A percentile compares a stretch with the other conserved stretches of the same genome.
Evolutionary conservation across 371 early-diverging fungal genomes (phyloP).

Genomic region (Mucor sp.): DNA sequence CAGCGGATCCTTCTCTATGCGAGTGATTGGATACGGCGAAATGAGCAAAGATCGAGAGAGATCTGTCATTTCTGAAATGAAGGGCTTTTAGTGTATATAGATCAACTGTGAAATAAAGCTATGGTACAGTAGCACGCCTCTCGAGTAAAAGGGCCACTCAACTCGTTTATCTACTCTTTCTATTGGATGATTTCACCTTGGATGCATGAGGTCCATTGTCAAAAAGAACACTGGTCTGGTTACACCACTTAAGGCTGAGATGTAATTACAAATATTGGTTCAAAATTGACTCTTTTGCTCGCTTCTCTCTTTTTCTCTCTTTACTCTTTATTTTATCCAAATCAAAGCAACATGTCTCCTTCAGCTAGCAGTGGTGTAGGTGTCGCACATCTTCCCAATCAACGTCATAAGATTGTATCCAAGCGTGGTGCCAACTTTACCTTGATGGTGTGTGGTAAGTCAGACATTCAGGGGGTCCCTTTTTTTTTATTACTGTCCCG

Average conservation of each 20-base stretch:
- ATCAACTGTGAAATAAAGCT: background rate
- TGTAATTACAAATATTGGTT: constrained; percentile 7
- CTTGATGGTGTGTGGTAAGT: constrained; percentile 91
- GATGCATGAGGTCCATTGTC: constrained; percentile 20
- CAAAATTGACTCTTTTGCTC: background rate
- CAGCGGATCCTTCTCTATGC: constrained; percentile 81
- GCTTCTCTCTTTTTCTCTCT: background rate
- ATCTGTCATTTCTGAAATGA: constrained; percentile 68
- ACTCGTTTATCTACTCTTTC: constrained; percentile 12
- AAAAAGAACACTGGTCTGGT: constrained; percentile 12
- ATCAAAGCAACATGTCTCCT: constrained; percentile 38
- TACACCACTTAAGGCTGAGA: constrained; percentile 20
- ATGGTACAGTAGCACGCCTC: background rate
- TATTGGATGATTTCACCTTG: constrained; percentile 5
- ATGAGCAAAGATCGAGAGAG: constrained; percentile 77
- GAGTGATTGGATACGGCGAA: constrained; percentile 80
- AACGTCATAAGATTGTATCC: constrained; percentile 90
- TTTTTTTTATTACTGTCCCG: background rate
- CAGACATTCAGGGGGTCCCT: background rate
- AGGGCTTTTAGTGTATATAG: constrained; percentile 30
- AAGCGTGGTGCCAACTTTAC: constrained; percentile 90
- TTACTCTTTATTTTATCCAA: background rate
- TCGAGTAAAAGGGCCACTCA: background rate
- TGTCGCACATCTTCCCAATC: constrained; percentile 96
- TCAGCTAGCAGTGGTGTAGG: constrained; percentile 72